Conservation (phyloP, 1,284 basidiomycete genomes). For the Boletus semigastroideus region DNA sequence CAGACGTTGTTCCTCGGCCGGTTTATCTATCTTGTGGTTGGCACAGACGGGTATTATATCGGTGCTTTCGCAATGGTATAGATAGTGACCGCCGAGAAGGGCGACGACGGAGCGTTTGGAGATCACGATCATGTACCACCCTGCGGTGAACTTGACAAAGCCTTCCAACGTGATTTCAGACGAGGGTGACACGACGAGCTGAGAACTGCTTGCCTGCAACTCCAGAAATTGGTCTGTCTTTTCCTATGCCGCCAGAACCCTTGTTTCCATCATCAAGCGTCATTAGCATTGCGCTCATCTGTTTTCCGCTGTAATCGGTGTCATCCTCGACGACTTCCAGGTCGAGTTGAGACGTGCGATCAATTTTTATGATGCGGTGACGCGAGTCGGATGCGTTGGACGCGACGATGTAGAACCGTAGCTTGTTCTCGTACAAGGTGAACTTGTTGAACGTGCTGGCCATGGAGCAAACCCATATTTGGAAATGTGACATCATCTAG, state of each 20-base stretch:
- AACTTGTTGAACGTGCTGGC: slow-evolving; percentile 73
- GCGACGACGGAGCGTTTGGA: slow-evolving; percentile 91
- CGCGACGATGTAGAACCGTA: slow-evolving; percentile 86
- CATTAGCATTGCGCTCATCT: slow-evolving; percentile 88
- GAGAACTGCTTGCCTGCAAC: slow-evolving; percentile 53
- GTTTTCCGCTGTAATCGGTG: slow-evolving; percentile 82
- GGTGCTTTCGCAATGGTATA: slow-evolving; percentile 96
- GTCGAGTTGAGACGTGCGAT: slow-evolving; percentile 76
- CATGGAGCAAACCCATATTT: no score
- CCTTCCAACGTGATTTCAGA: slow-evolving; percentile 40
- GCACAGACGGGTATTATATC: slow-evolving; percentile 77
- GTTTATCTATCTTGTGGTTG: slow-evolving; percentile 78
- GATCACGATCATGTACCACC: slow-evolving; percentile 91
- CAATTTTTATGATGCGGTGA: slow-evolving; percentile 90
- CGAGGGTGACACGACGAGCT: not conserved
- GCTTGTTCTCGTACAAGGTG: slow-evolving; percentile 86
- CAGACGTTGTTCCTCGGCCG: slow-evolving; percentile 80
- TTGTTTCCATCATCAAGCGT: slow-evolving; percentile 96
- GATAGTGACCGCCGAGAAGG: slow-evolving; percentile 92
- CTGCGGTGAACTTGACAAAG: slow-evolving; percentile 87
- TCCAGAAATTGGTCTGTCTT: slow-evolving; percentile 79
- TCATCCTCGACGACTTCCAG: slow-evolving; percentile 83
- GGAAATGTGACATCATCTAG: slow-evolving; percentile 22
- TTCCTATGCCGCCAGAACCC: slow-evolving; percentile 83
- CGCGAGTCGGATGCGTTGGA: slow-evolving; percentile 82